Conservation (phyloP, 106 monocot genomes). For the Posidonia australis region DNA sequence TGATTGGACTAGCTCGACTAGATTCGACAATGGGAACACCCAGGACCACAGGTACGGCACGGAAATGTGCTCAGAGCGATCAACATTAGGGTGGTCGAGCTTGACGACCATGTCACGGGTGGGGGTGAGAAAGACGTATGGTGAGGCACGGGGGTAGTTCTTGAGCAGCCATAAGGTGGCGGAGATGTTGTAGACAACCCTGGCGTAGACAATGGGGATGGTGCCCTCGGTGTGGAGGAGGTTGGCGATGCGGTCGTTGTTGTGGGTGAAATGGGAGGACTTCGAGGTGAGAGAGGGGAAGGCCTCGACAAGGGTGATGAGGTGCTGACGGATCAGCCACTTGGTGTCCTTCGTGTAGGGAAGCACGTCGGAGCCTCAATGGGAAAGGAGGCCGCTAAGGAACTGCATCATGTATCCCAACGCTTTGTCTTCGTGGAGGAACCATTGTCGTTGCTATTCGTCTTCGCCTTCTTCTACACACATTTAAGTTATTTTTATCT, state of each 20-base stretch:
- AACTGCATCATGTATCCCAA: conserved; percentile 39
- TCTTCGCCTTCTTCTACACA: too few relatives aligned
- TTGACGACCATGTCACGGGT: conserved; percentile 53
- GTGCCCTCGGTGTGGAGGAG: conserved; percentile 78
- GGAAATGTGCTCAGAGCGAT: conserved; percentile 63
- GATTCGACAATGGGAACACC: conserved; percentile 72
- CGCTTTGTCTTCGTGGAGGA: not conserved
- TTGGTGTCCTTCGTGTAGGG: conserved; percentile 68
- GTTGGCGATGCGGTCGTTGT: conserved; percentile 50
- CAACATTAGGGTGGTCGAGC: conserved; percentile 71
- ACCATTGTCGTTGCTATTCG: not conserved
- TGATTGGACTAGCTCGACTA: conserved; percentile 57
- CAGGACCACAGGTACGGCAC: conserved; percentile 68
- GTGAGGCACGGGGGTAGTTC: conserved; percentile 59
- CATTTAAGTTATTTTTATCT: too few relatives aligned
- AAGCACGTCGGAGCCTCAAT: conserved; percentile 72
- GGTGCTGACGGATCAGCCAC: conserved; percentile 74
- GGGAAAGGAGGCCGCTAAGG: conserved; percentile 62
- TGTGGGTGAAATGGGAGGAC: conserved; percentile 58
- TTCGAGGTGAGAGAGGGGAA: conserved; percentile 64
- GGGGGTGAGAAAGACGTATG: conserved; percentile 72
- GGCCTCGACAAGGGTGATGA: conserved; percentile 40
- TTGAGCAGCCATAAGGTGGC: conserved; percentile 79
- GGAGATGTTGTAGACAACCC: conserved; percentile 75
- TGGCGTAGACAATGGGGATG: conserved; percentile 61